phyloP scores from a whole-genome alignment of 2,329 filamentous ascomycete genomes.

The Beauveria pseudobassiana region DNA sequence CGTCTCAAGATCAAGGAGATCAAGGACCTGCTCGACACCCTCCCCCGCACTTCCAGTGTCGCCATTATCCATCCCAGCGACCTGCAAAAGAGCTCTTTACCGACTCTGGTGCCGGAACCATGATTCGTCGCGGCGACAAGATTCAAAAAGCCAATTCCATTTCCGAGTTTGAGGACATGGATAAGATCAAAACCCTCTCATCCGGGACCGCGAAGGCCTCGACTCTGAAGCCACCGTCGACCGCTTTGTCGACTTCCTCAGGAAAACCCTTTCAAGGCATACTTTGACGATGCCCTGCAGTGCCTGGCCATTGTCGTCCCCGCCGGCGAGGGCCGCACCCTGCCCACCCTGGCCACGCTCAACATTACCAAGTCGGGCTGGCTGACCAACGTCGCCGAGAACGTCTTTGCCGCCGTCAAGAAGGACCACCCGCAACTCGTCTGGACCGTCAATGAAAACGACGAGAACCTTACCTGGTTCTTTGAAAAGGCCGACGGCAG shows the following conservation, averaged over 20 bases:
- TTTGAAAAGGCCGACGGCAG: conserved; percentile 95
- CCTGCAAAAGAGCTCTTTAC: conserved; percentile 93
- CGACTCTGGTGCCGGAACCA: conserved; percentile 85
- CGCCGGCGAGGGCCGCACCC: conserved; percentile 53
- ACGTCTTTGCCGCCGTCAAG: conserved; percentile 88
- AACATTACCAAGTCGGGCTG: conserved; percentile 92
- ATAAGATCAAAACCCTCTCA: conserved; percentile 71
- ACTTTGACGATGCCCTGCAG: conserved; percentile 91
- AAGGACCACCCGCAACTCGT: conserved; percentile 86
- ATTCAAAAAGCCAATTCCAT: conserved; percentile 66
- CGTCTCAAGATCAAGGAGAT: conserved; percentile 96
- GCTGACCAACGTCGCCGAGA: conserved; percentile 91
- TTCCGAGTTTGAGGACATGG: conserved; percentile 66
- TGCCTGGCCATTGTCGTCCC: conserved; percentile 85
- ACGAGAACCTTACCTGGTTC: conserved; percentile 97
- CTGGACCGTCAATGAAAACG: conserved; percentile 94
- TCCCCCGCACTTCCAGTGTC: conserved; percentile 87
- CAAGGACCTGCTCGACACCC: conserved; percentile 81
- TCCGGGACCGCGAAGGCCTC: conserved; percentile 73
- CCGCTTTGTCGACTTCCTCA: conserved; percentile 73
- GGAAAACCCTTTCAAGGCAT: conserved; percentile 79
- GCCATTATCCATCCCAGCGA: conserved; percentile 96
- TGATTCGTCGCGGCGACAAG: conserved; percentile 89
- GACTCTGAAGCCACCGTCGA: conserved; percentile 80
- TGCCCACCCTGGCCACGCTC: conserved; percentile 82